A percentile compares a stretch with the other conserved stretches of the same genome.
Conservation (phyloP, 2,329 filamentous ascomycete genomes). For the Sclerotinia glacialis region DNA sequence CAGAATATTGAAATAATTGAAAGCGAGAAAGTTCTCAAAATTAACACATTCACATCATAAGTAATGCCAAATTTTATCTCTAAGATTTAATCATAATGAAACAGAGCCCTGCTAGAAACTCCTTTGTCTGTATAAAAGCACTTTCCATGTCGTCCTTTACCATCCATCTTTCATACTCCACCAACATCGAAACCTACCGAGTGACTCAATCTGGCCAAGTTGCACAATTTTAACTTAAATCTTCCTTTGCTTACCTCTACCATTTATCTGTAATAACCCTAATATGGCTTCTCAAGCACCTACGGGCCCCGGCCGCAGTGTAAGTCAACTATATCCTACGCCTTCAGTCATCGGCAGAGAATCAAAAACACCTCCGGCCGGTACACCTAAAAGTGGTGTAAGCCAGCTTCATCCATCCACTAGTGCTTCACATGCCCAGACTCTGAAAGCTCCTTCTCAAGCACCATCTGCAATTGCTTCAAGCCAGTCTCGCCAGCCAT, state of each 20-base stretch:
- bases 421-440: neutral
- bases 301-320: neutral
- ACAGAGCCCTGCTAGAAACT: too few relatives aligned
- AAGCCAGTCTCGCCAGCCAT: neutral
- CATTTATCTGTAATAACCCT: too few relatives aligned
- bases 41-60: neutral
- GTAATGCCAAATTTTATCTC: neutral
- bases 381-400: neutral
- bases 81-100: neutral
- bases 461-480: neutral
- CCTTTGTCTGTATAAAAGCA: neutral
- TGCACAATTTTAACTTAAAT: too few relatives aligned
- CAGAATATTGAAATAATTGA: neutral
- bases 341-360: neutral
- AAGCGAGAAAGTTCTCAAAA: neutral
- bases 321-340: conserved; percentile 4
- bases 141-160: neutral
- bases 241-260: rapidly evolving
- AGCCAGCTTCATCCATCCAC: neutral
- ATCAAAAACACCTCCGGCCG: neutral
- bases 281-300: conserved; percentile 8
- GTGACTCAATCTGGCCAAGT: neutral
- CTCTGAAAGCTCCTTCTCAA: neutral
- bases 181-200: neutral
- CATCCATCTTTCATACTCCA: neutral